These are phyloP conservation scores for Canariomyces notabilis DNA, from an alignment of 2,329 filamentous ascomycete species.

Conservation along the genomic window DNA sequence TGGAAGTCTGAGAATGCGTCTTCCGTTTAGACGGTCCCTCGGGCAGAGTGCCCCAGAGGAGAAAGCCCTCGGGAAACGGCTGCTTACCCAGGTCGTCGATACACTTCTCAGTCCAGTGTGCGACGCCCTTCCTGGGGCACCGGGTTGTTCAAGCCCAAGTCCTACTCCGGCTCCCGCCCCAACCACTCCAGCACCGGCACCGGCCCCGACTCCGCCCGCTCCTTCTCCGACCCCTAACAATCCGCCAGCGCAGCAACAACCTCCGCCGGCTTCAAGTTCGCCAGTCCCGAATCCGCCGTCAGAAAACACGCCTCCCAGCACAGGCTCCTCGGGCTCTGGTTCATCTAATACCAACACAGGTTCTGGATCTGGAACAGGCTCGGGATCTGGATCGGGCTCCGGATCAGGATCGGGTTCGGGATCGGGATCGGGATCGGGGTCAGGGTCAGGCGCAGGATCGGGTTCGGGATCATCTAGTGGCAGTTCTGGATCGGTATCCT, in stretches of 20 bases:
- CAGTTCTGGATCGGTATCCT: neutral
- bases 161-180: neutral
- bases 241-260: neutral
- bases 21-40: neutral
- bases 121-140: neutral
- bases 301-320: neutral
- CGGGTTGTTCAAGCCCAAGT: constrained; percentile 4
- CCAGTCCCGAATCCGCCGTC: neutral
- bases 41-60: neutral
- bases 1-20: constrained; percentile 8
- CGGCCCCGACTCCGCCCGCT: constrained; percentile 1
- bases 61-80: constrained; percentile 4
- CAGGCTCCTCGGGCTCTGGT: neutral
- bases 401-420: neutral
- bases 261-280: neutral
- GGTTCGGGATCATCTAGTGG: too few species aligned
- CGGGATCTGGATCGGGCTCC: too few species aligned
- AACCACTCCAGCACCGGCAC: neutral
- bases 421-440: neutral
- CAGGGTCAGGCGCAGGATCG: neutral
- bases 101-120: constrained; percentile 5
- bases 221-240: constrained; percentile 2
- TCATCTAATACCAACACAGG: too few species aligned
- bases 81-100: neutral
- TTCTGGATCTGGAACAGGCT: too few species aligned